Evolutionary conservation across 1,284 basidiomycete genomes (phyloP), one percentile per base, ranked within the genome.

Genomic region (Fistulinella cinereoalba): DNA sequence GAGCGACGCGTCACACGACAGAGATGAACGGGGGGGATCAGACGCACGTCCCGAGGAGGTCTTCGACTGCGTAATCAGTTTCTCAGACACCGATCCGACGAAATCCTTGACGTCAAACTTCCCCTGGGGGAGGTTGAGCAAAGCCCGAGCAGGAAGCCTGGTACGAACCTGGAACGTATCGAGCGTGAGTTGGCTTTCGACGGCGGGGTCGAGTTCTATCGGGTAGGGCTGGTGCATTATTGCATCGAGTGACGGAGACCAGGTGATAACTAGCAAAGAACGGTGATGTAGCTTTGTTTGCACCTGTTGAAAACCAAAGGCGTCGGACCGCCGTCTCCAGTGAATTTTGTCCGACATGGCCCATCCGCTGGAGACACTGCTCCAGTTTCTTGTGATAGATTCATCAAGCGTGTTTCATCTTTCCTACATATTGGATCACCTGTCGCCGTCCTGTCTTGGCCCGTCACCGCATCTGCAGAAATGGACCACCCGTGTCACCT

Each of bases 71-170:
- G 82, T 69, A 46, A 97, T 94, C 42, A 93, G 75, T 65, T 82
- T 89, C 69, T 96, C 92, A 15, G 90, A 93, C 43, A 94, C 76
- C 8, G 81, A 78, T 19, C 85, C 83, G 42, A 98, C 79, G 57
- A 97, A 95, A 53, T 96, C 92, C 54, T 92, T 90, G 43, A 92
- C 85, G 62, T 93, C 88, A 68, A 97, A 97, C 68, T 92, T 88
- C 52, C 87, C 87, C 88, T 93, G 57, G 27, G 37, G 36, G 56
- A 24, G 53, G 55, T 22, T 13, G 23, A 19, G 19, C 18, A 6
- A 15, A 9, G 13, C 34, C 12, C 12, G 25, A 7, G 32, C 18
- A 18, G 39, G 19, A 22, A 38, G 21, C 15, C 15, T 21, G 7
- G 15, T 15, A 23, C 45, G 22, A 38, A 83, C 84, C 73, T 85